Evolutionary conservation across 306 rosid genomes (phyloP), one percentile per base, ranked within the genome.

Genomic region (Pyrus betulifolia): DNA sequence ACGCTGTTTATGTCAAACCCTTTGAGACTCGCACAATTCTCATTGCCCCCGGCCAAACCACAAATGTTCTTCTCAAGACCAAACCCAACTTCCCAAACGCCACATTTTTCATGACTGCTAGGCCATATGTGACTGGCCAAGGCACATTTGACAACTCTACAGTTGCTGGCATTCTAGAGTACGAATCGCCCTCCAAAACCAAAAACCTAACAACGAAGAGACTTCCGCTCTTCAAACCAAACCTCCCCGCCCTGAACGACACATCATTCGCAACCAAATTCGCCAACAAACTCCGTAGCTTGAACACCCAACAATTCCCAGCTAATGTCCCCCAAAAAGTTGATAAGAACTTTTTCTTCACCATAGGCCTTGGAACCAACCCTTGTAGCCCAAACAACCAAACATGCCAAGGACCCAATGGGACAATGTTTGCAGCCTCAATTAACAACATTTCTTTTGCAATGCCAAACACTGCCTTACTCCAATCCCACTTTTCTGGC

Each of bases 71-170:
- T 63, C 89, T 91, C 3, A 84, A 76, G 31, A 85, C 95, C 60
- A 87, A 87, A 77, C 33, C 91, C 21, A 33, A 76, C 13, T 79
- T 67, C 75, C 93, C 93, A 13, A 86, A 87, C 11, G 89, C 92
- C 40, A 80, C 84, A 35, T 91, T 89, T 78, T 74, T 87, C 65
- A 89, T 91, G 94, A 77, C 78, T 6, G 91, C 91, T 11, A 79
- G 91, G 49, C 91, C 93, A 8, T 88, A 82, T 54, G 89, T 22
- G 1, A 84, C 93, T 4, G 89, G 89, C 52, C 80, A 21, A 4
- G 96, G 87, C 51, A 89, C 97, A 11, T 88, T 91, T 31, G 97
- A 91, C 80, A 91, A 88, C 77, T 86, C 97, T 44, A 91, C 87
- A 4, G 87, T 91, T 46, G 91, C 88, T 9, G 94, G 83, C 1